Conservation (phyloP, 495 filamentous ascomycete genomes). For the Lentithecium fluviatile region DNA sequence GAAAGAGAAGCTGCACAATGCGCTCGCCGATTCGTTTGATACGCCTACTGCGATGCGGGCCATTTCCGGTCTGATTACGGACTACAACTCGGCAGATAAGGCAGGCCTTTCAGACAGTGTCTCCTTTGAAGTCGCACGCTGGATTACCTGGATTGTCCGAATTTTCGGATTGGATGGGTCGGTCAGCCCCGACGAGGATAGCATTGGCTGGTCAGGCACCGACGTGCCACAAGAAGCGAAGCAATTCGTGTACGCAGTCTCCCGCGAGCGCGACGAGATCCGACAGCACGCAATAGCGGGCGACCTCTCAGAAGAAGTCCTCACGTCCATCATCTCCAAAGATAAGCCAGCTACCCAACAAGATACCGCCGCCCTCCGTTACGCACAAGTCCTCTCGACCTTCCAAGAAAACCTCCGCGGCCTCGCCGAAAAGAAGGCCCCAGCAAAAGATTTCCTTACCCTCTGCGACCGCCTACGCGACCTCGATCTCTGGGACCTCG, state of each 20-base stretch:
- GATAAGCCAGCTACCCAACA: constrained; percentile 22
- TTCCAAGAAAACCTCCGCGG: constrained; percentile 39
- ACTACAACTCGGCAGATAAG: constrained; percentile 59
- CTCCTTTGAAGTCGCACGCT: constrained; percentile 59
- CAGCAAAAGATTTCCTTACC: constrained; percentile 42
- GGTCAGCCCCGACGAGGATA: constrained; percentile 55
- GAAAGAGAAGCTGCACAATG: constrained; percentile 62
- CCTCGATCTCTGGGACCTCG: constrained; percentile 70
- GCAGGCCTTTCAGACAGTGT: constrained; percentile 41
- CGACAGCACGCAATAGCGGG: constrained; percentile 39
- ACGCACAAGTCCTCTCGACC: constrained; percentile 37
- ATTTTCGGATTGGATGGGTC: constrained; percentile 78
- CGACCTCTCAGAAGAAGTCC: constrained; percentile 10
- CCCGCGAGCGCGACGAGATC: constrained; percentile 41
- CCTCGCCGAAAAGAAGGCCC: constrained; percentile 35
- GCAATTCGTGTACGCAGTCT: constrained; percentile 39
- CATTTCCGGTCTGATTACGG: constrained; percentile 71
- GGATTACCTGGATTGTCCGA: constrained; percentile 79
- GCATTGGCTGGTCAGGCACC: constrained; percentile 82
- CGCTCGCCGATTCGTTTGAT: constrained; percentile 85
- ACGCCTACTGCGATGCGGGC: constrained; percentile 73
- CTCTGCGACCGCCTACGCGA: constrained; percentile 74
- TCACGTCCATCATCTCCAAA: constrained; percentile 25
- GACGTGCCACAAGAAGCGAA: constrained; percentile 55
- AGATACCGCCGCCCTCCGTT: constrained; percentile 31